Percentiles rank a stretch among this genome's conserved stretches.
Conservation (phyloP, 331 rosid species). For the Quercus phellos region DNA sequence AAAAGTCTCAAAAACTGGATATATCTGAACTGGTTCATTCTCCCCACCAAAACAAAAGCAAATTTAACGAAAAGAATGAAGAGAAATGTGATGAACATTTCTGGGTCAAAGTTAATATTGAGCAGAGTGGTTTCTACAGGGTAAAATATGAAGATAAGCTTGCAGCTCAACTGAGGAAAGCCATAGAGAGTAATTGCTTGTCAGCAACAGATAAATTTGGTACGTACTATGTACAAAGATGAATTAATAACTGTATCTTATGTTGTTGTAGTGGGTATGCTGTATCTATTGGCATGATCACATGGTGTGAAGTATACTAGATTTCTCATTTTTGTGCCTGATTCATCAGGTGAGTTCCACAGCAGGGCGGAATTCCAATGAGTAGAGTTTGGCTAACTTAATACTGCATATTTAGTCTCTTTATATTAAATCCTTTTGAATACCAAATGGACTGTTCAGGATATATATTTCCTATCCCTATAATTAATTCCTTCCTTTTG, state of each 20-base stretch:
- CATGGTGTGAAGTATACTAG: not conserved
- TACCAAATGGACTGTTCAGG: not conserved
- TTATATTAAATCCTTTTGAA: not conserved
- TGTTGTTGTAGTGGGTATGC: not conserved
- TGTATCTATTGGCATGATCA: not conserved
- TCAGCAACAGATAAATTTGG: slow-evolving; percentile 65
- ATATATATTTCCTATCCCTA: not conserved
- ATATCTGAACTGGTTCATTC: slow-evolving; percentile 32
- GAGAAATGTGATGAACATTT: slow-evolving; percentile 21
- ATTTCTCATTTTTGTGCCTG: not conserved
- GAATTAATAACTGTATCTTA: not conserved
- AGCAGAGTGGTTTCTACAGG: slow-evolving; percentile 77
- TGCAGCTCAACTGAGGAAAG: slow-evolving; percentile 55
- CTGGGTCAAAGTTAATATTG: slow-evolving; percentile 72
- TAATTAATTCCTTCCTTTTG: not conserved
- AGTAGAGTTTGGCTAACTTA: not conserved
- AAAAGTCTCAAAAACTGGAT: slow-evolving; percentile 39
- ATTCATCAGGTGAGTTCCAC: not conserved
- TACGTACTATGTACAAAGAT: slow-evolving; percentile 16
- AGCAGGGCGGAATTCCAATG: not conserved
- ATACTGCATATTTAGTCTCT: not conserved
- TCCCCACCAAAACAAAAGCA: slow-evolving; percentile 10
- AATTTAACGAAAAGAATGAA: slow-evolving; percentile 11
- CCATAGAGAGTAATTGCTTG: slow-evolving; percentile 49
- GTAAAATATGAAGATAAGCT: slow-evolving; percentile 67